A percentile compares a stretch with the other conserved stretches of the same genome.
Conservation (phyloP, 2,329 filamentous ascomycete genomes). For the Alternaria solani region DNA sequence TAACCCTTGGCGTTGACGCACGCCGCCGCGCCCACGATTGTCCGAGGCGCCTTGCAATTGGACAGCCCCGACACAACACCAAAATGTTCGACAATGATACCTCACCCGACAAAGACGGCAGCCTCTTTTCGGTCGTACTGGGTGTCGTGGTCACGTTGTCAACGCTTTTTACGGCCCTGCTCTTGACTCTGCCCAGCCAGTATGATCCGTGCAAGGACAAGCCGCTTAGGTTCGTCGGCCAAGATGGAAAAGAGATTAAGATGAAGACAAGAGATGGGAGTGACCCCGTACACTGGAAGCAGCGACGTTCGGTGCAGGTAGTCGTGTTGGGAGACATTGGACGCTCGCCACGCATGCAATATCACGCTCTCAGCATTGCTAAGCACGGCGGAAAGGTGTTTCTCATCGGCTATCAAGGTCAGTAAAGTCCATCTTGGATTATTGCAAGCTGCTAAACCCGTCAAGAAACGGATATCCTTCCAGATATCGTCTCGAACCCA, state of each 20-base stretch:
- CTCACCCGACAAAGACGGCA: slow-evolving; percentile 28
- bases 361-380: slow-evolving; percentile 92
- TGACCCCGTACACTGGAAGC: slow-evolving; percentile 32
- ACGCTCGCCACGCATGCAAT: slow-evolving; percentile 96
- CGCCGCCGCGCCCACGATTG: slow-evolving; percentile 23
- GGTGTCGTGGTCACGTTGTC: slow-evolving; percentile 53
- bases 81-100: slow-evolving; percentile 47
- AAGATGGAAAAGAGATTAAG: slow-evolving; percentile 34
- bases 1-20: slow-evolving; percentile 16
- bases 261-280: slow-evolving; percentile 32
- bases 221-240: slow-evolving; percentile 30
- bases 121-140: slow-evolving; percentile 51
- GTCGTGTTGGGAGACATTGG: slow-evolving; percentile 95
- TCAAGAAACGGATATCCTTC: slow-evolving; percentile 79
- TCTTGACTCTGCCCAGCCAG: slow-evolving; percentile 62
- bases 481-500: slow-evolving; percentile 74
- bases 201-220: slow-evolving; percentile 55
- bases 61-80: slow-evolving; percentile 20
- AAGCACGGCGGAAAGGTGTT: slow-evolving; percentile 81
- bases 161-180: slow-evolving; percentile 58
- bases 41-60: slow-evolving; percentile 22
- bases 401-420: slow-evolving; percentile 87
- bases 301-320: slow-evolving; percentile 72
- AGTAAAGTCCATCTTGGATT: background rate
- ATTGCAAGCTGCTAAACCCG: background rate